Evolutionary conservation across 2,329 filamentous ascomycete genomes (phyloP), one percentile per base, ranked within the genome.

Genomic region (Drechslera avenae): DNA sequence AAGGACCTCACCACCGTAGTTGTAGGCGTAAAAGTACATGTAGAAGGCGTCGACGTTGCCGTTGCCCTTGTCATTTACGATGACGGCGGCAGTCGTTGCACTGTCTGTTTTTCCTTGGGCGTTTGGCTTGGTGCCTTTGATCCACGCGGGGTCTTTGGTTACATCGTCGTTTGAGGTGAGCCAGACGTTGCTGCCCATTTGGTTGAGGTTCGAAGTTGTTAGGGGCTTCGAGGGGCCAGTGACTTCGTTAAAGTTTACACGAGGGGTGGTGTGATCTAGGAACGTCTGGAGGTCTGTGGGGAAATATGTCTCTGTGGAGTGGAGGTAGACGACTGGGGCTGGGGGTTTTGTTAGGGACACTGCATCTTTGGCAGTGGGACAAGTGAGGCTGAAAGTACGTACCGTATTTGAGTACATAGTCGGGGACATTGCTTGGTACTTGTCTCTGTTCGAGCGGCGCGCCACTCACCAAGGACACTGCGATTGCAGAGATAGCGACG

Each of bases 1-100:
- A 1, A 82, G 53, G 1, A 83, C 78, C 1, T 69, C 75, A 23
- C 82, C 81, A 13, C 82, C 83, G 58, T 78, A 78, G 56, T 84
- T 81, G 66, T 78, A 83, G 17, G 81, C 78, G 61, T 83, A 84
- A 59, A 85, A 86, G 62, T 84, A 86, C 66, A 86, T 83, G 69
- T 85, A 86, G 62, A 85, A 87, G 0, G 78, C 83, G 71, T 86
- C 83, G 2, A 85, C 70, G 3, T 73, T 75, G 18, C 76, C 75
- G 43, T 78, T 72, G 0, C 79, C 81, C 52, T 85, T 83, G 57
- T 86, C 78, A 47, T 79, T 81, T 4, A 85, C 77, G 16, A 89
- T 80, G 26, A 88, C 78, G 0, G 77, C 76, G 31, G 77, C 77
- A 4, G 78, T 79, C 3, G 77, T 75, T 2, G 80, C 81, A 31